phyloP scores from a whole-genome alignment of 306 rosid species.

The Cucurbita pepo region DNA sequence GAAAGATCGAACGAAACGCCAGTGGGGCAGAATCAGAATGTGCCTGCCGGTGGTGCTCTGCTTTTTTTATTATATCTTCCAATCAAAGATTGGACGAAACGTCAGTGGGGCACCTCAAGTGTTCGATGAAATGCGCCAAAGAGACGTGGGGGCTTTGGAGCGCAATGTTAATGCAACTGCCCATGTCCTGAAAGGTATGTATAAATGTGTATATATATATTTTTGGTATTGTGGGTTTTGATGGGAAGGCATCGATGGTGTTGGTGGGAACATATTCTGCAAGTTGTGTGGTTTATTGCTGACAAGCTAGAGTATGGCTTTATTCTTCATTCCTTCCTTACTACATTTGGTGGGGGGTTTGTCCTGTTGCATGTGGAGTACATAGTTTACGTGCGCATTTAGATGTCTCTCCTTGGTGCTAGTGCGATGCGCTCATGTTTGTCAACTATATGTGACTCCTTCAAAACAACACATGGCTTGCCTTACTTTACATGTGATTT shows the following conservation, averaged over 20 bases:
- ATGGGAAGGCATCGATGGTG: neutral
- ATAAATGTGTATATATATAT: neutral
- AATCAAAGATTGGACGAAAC: neutral
- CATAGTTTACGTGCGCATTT: neutral
- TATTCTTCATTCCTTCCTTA: neutral
- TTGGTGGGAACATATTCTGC: neutral
- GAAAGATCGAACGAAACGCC: no score
- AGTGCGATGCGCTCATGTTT: no score
- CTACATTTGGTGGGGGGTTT: neutral
- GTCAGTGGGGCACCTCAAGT: neutral
- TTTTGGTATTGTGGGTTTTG: neutral
- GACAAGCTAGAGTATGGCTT: neutral
- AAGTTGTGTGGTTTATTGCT: neutral
- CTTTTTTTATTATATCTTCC: neutral
- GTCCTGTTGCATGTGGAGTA: neutral
- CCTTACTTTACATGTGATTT: no score
- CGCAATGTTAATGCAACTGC: neutral
- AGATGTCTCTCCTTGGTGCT: neutral
- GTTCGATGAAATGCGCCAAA: neutral
- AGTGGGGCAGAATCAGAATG: neutral
- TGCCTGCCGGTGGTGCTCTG: neutral
- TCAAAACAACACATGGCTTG: neutral
- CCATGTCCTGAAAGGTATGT: neutral
- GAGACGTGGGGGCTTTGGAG: neutral
- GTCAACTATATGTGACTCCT: neutral